Evolutionary conservation across 345 rosid species (phyloP), one percentile per base, ranked within the genome.

Genomic region (Syzygium aromaticum): DNA sequence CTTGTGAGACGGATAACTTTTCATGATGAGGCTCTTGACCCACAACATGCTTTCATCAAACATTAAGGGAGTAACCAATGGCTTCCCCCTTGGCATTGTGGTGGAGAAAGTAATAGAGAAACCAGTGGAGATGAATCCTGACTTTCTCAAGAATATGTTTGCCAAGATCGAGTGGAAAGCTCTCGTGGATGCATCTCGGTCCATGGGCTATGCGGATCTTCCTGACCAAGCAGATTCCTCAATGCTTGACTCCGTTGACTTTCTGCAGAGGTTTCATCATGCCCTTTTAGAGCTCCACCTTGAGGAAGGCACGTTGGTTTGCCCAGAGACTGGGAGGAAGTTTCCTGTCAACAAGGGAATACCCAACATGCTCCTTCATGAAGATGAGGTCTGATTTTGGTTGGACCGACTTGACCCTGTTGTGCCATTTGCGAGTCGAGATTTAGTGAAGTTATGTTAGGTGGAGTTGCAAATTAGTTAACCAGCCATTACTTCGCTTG

Each of bases 291-390:
- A 98, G 94, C 92, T 98, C 11, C 95, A 95, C 86, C 95, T 96
- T 1, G 98, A 96, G 87, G 98, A 98, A 85, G 96, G 99, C n/a
- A 93, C 97, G 23, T 94, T 98, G 84, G 93, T 96, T 88, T 98
- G 99, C 84, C 99, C 98, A 4, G 94, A 95, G 92, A 95, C 98
- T 7, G 98, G 94, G 9, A 86, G 89, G 61, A 88, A 80, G 85
- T 85, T 88, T 77, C 89, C 89, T 52, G 87, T 88, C 82, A 85
- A 57, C 52, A 96, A 95, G 85, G 99, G 98, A 13, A 95, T 98
- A 64, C 99, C 99, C 15, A 96, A 95, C 88, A 95, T 98, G 99
- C 96, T 96, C 90, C 99, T 98, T 22, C 99, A 93, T n/a, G 98
- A 96, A 87, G 99, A 98, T 84, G 98, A 98, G 94, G 99, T 98